Evolutionary conservation across 2,329 filamentous ascomycete genomes (phyloP), one percentile per base, ranked within the genome.

Genomic region (Aspergillus sclerotialis): DNA sequence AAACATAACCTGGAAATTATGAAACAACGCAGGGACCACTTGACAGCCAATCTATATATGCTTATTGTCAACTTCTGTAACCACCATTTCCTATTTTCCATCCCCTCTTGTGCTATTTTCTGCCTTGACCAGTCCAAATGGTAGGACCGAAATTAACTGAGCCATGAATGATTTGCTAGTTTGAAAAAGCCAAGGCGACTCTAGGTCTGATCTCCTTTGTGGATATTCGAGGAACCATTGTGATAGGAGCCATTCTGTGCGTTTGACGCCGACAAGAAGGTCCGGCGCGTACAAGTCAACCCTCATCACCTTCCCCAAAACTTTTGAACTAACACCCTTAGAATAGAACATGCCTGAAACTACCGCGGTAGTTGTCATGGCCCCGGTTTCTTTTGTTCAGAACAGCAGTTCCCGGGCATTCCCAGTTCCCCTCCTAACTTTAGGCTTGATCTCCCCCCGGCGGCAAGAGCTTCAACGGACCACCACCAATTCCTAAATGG

Each of bases 221-320:
- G 26, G 25, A 35, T 16, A 12, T 28, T 17, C 12, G 26, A 26
- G 28, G 32, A 27, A 44, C 26, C 10, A 28, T 13, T 14, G 26
- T 28, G 11, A 5, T n/a, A n/a, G 19, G 35, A 46, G 35, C 46
- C 47, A 49, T 38, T 48, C 35, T 45, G 42, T 31, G 37, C 33
- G 37, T 38, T 36, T 43, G 44, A 44, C 52, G 51, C 52, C 41
- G 44, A 40, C 36, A 30, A 43, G 36, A 33, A 32, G 25, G 30
- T 31, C 38, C 46, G 44, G 52, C 52, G 49, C 52, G 42, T 54
- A 53, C 49, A 51, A 45, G n/a, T n/a, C 38, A 39, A 44, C 43
- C 37, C 42, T 30, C 36, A 38, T 21, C 23, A 33, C 28, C 29
- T 43, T 44, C 45, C 45, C n/a, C n/a, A n/a, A n/a, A n/a, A n/a